Evolutionary conservation across 345 rosid genomes (phyloP).

Genomic region (Acer campestre): DNA sequence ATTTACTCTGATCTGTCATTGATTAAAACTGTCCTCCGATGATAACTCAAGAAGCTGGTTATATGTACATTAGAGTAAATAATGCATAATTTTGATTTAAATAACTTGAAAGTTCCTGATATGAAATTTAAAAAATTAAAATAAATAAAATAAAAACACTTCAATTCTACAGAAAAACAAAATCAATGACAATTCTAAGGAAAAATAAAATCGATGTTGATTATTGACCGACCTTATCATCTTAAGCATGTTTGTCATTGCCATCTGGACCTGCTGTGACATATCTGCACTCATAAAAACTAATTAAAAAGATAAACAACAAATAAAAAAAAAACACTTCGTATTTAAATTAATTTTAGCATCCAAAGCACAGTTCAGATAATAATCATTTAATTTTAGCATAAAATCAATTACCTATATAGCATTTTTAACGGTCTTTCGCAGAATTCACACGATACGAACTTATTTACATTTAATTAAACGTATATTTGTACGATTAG

Average conservation of each 20-base stretch:
- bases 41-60: background rate
- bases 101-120: background rate
- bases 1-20: background rate
- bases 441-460: background rate
- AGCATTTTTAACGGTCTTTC: background rate
- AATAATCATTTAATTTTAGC: background rate
- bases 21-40: background rate
- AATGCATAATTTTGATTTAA: background rate
- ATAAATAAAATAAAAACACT: no score
- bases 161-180: background rate
- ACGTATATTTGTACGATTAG: background rate
- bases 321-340: background rate
- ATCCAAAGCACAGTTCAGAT: background rate
- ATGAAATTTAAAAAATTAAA: no score
- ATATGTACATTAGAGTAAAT: background rate
- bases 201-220: background rate
- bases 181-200: background rate
- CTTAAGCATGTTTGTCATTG: constrained; percentile 84
- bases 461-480: background rate
- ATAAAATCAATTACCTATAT: background rate
- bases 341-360: no score
- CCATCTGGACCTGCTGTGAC: constrained; percentile 80
- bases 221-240: constrained; percentile 61
- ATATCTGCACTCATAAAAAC: constrained; percentile 48
- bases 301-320: background rate